Evolutionary conservation across 148 eudicot species (phyloP).

Genomic region (Cornus kousa): DNA sequence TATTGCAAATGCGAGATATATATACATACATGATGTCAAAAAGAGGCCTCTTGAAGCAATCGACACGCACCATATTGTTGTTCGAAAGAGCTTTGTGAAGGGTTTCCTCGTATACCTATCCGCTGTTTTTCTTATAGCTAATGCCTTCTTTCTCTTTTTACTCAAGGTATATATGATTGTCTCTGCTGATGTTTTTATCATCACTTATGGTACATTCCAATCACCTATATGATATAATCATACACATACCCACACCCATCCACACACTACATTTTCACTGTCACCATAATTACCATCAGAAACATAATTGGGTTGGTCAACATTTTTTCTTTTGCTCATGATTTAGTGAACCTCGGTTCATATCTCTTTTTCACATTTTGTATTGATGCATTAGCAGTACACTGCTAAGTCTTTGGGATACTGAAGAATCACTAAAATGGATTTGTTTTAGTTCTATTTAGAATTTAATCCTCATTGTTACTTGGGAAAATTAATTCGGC

Average conservation of each 20-base stretch:
- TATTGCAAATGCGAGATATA: slow-evolving; percentile 37
- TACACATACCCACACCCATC: not conserved
- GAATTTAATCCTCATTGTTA: too few species aligned
- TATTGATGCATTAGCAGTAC: not conserved
- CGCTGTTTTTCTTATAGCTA: slow-evolving; percentile 11
- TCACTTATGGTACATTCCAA: slow-evolving; percentile 3
- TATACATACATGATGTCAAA: slow-evolving; percentile 42
- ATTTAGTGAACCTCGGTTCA: too few species aligned
- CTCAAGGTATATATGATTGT: slow-evolving; percentile 19
- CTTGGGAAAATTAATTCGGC: not conserved
- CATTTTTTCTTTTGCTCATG: too few species aligned
- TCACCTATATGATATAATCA: not conserved
- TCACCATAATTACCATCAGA: too few species aligned
- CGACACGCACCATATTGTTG: slow-evolving; percentile 55
- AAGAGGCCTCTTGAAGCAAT: slow-evolving; percentile 39
- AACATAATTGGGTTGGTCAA: too few species aligned
- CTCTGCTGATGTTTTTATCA: slow-evolving; percentile 8
- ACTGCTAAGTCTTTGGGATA: not conserved
- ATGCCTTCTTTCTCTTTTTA: slow-evolving; percentile 13
- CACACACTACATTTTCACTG: not conserved
- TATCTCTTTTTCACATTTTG: not conserved
- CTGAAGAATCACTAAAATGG: not conserved
- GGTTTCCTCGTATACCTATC: slow-evolving; percentile 8
- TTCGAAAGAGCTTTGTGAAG: slow-evolving; percentile 18
- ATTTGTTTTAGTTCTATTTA: not conserved